phyloP scores from a whole-genome alignment of 176 grass and related monocot genomes.

The sorghum (Sorghum bicolor) region Sorghum_bicolor_NCBIv3 NC_012870.2:55624501-55625000 shows the following conservation, averaged over 20 bases:
- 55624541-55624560: conserved; percentile 60
- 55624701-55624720: background rate
- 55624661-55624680: background rate
- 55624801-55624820: background rate
- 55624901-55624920: conserved; percentile 84
- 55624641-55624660: background rate
- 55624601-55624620: background rate
- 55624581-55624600: background rate
- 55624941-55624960: conserved; percentile 23
- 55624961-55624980: conserved; percentile 39
- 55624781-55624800: background rate
- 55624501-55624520: conserved; percentile 62
- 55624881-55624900: conserved; percentile 73
- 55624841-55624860: conserved; percentile 48
- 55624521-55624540: conserved; percentile 68
- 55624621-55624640: background rate
- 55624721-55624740: background rate
- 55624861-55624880: conserved; percentile 47
- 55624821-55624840: background rate
- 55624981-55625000: conserved; percentile 33
- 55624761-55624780: background rate
- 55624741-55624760: background rate
- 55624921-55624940: conserved; percentile 46
- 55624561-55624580: background rate
- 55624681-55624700: background rate